Evolutionary conservation across 2,329 filamentous ascomycete genomes (phyloP).

Genomic region (Fusarium pseudonygamai): DNA sequence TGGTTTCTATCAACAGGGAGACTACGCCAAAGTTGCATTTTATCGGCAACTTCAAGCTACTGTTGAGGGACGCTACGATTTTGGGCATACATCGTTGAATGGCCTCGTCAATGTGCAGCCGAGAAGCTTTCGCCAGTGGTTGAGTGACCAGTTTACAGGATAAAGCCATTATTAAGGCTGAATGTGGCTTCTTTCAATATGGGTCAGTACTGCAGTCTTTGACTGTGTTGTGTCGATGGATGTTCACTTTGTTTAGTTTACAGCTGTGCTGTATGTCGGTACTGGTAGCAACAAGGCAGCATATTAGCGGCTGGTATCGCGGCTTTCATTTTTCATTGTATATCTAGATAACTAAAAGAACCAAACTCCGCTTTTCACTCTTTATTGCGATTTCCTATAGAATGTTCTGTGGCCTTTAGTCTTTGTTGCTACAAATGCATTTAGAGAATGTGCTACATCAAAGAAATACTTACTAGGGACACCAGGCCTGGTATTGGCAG

Average conservation of each 20-base stretch:
- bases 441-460: background rate
- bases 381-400: background rate
- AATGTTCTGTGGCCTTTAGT: background rate
- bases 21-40: slow-evolving; percentile 60
- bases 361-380: background rate
- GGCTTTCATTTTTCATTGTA: background rate
- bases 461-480: background rate
- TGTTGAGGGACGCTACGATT: slow-evolving; percentile 73
- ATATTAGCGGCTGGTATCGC: slow-evolving; percentile 3
- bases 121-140: slow-evolving; percentile 63
- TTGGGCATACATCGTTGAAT: slow-evolving; percentile 69
- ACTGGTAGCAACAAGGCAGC: slow-evolving; percentile 3
- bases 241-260: background rate
- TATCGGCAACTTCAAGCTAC: slow-evolving; percentile 74
- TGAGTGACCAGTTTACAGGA: slow-evolving; percentile 42
- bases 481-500: background rate
- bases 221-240: background rate
- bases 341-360: background rate
- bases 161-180: background rate
- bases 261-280: slow-evolving; percentile 3
- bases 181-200: background rate
- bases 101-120: slow-evolving; percentile 58
- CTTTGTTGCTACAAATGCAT: background rate
- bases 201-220: background rate
- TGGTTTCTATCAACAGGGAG: slow-evolving; percentile 57